Conservation (phyloP, 2,329 filamentous ascomycete genomes). For the Aspergillus oerlinghausenensis region DNA sequence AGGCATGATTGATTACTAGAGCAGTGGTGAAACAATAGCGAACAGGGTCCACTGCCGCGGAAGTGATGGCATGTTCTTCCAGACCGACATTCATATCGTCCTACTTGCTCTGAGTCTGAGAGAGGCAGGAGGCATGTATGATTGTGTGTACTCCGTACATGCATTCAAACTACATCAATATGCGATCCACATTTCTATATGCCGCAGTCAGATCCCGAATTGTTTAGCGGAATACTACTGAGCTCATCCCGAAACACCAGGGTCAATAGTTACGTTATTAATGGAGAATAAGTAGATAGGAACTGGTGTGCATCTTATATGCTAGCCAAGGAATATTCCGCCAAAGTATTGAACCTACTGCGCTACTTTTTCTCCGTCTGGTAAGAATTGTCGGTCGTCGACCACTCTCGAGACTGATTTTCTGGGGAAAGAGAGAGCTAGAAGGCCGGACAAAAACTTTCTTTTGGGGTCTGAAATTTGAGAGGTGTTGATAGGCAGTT, state of each 20-base stretch:
- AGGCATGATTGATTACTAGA: constrained; percentile 4
- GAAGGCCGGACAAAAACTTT: not conserved
- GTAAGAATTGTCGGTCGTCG: not conserved
- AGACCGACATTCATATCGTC: constrained; percentile 4
- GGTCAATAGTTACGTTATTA: not conserved
- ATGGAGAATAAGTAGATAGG: not conserved
- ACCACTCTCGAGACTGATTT: not conserved
- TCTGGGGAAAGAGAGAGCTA: not conserved
- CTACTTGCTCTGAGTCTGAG: not conserved
- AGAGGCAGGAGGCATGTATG: not conserved
- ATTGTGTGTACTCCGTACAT: not conserved
- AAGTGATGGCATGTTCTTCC: constrained; percentile 11
- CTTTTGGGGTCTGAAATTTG: not conserved
- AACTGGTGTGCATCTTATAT: not conserved
- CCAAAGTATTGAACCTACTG: not conserved
- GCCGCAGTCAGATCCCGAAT: not conserved
- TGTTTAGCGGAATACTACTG: not conserved
- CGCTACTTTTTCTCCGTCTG: not conserved
- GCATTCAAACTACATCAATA: not conserved
- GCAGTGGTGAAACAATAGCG: constrained; percentile 14
- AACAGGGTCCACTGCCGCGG: constrained; percentile 8
- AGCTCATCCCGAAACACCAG: not conserved
- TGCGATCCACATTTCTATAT: not conserved
- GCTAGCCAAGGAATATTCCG: not conserved
- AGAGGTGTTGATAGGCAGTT: not conserved